Percentiles rank a stretch among this genome's conserved stretches.
Evolutionary conservation across 2,329 filamentous ascomycete species (phyloP).

Genomic region (Exophiala dermatitidis): DNA sequence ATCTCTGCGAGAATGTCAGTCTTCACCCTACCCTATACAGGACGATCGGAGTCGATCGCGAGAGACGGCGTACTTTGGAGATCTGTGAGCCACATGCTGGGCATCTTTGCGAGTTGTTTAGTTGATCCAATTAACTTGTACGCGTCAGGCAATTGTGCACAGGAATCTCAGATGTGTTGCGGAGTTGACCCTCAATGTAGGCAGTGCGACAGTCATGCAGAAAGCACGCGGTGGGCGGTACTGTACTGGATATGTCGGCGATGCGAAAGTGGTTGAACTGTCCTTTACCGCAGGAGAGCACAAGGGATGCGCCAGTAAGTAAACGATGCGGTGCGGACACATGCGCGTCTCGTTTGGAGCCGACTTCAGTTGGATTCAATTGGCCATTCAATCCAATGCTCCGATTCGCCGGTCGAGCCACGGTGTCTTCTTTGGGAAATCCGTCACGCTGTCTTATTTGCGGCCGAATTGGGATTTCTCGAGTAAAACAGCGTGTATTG

Average conservation of each 20-base stretch:
- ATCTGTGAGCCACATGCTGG: constrained; percentile 93
- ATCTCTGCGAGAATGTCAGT: constrained; percentile 58
- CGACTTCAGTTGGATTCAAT: no score
- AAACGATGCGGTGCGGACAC: not conserved
- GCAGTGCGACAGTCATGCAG: not conserved
- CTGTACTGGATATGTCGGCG: not conserved
- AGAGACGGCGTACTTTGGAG: constrained; percentile 67
- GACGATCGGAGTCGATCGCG: not conserved
- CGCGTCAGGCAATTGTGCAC: constrained; percentile 4
- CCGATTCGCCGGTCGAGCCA: constrained; percentile 3
- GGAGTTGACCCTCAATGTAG: not conserved
- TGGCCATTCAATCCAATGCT: not conserved
- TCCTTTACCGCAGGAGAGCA: constrained; percentile 10
- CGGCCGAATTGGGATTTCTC: no score
- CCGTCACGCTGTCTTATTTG: not conserved
- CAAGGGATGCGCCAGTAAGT: not conserved
- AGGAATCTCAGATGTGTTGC: not conserved
- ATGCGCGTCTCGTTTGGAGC: constrained; percentile 11
- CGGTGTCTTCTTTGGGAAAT: not conserved
- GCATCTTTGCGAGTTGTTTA: constrained; percentile 49
- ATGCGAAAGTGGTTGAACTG: constrained; percentile 14
- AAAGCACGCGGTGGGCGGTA: not conserved
- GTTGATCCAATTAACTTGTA: not conserved
- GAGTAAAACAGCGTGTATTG: no score
- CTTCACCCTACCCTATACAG: constrained; percentile 21